Evolutionary conservation across 768 basidiomycete species (phyloP).

Genomic region (Dacryopinax primogenitus): DNA sequence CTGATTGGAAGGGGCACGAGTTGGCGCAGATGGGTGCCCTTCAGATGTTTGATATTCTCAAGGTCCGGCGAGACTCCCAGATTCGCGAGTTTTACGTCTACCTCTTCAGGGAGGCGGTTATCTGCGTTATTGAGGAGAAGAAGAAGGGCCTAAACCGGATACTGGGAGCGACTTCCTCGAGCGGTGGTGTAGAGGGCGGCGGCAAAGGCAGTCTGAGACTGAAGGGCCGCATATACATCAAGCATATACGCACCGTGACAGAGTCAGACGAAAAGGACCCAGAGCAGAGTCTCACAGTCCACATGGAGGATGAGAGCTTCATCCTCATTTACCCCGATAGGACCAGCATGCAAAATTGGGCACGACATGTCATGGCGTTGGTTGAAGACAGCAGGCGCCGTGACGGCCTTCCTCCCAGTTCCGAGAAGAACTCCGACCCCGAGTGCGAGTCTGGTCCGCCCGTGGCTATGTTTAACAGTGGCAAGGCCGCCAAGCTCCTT

Average conservation of each 20-base stretch:
- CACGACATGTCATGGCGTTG: constrained; percentile 62
- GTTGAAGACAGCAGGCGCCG: constrained; percentile 31
- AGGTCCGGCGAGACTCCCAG: constrained; percentile 75
- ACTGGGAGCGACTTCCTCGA: constrained; percentile 25
- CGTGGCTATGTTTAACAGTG: neutral
- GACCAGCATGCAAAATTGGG: constrained; percentile 81
- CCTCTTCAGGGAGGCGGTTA: constrained; percentile 93
- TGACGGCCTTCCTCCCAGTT: neutral
- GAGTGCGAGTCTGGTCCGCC: neutral
- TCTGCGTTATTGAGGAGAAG: constrained; percentile 95
- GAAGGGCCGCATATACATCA: constrained; percentile 90
- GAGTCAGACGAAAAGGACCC: constrained; percentile 55
- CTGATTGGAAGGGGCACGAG: constrained; percentile 93
- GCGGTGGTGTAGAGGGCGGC: constrained; percentile 22
- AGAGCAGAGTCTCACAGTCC: constrained; percentile 88
- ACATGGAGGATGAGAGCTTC: constrained; percentile 97
- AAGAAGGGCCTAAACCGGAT: constrained; percentile 68
- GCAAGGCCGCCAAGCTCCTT: constrained; percentile 43
- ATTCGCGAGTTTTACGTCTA: constrained; percentile 93
- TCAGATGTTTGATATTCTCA: constrained; percentile 84
- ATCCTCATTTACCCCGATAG: constrained; percentile 91
- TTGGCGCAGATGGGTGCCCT: constrained; percentile 77
- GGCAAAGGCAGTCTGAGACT: constrained; percentile 67
- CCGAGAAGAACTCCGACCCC: neutral
- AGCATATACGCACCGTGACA: constrained; percentile 82